Base-by-base conservation (phyloP, 148 eudicot species). In the Linanthus parryae region DNA sequence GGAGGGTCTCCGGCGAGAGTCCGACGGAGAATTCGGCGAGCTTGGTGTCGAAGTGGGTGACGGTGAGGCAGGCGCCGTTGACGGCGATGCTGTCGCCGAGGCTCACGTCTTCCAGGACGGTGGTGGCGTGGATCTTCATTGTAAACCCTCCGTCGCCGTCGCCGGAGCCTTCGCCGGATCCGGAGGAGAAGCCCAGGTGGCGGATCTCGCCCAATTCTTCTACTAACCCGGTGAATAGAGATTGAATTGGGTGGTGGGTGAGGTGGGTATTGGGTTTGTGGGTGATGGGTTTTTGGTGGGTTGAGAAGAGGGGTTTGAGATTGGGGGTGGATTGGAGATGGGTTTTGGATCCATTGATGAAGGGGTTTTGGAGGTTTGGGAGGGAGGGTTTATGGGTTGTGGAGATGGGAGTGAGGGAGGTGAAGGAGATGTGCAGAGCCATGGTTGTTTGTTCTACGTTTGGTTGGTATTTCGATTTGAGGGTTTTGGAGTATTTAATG, bases 11-110 rank as follows among this genome's bases (percentile, higher is more conserved):
- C 0, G 94, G 94, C 0, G 98, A 73, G 14, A 91, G 69, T 1
- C 98, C 98, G 1, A 91, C 84, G 0, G 70, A 70, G 40, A 91
- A 91, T 14, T 83, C 89, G 2, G 72, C 56, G 36, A 31, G 54
- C 19, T 37, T 21, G 17, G 57, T 28, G 45, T 81, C 73, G 34
- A 86, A 86, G 24, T 75, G 69, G 1, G 94, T 73, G 8, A 91
- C 97, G 3, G 98, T 91, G 30, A 91, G 77, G 59, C 98, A 91
- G 13, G 98, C 83, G 0, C 98, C 98, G 45, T 91, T 91, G 9
- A 91, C 79, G 1, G 98, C 59, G 44, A 91, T 91, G 58, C 98
- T 91, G 63, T 91, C 98, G 21, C 98, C 98, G 23, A 91, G 71
- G 41, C 81, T 74, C 1, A 86, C 79, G 46, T 75, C 98, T 70